Evolutionary conservation across 768 basidiomycete genomes (phyloP).

Genomic region (Pisolithus marmoratus): DNA sequence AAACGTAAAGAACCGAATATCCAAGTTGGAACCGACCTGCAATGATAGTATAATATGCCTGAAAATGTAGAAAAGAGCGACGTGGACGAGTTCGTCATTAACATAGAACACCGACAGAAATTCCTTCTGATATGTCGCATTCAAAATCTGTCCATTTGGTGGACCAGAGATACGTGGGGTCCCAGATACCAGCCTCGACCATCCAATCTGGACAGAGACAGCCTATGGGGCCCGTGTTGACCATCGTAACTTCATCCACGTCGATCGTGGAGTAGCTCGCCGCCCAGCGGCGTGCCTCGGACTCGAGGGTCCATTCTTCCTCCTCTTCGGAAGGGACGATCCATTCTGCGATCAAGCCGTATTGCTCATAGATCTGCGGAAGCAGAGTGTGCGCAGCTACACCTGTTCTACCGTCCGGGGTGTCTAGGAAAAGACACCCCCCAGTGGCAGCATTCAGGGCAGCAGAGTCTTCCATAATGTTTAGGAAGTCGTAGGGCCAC

Average conservation of each 20-base stretch:
- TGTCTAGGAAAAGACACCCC: neutral
- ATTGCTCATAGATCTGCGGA: neutral
- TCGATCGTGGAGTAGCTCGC: neutral
- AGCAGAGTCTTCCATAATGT: neutral
- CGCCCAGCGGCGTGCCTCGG: neutral
- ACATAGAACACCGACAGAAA: too few species aligned
- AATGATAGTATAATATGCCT: too few species aligned
- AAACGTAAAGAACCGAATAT: neutral
- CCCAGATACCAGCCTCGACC: neutral
- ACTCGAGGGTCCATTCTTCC: neutral
- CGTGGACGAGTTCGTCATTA: too few species aligned
- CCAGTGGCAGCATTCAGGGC: neutral
- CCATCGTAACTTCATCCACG: neutral
- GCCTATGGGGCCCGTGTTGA: constrained; percentile 3
- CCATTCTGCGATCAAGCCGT: neutral
- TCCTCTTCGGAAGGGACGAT: neutral
- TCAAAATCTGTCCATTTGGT: too few species aligned
- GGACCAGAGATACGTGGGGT: neutral
- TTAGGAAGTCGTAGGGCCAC: neutral
- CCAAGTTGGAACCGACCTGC: too few species aligned
- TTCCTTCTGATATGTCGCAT: too few species aligned
- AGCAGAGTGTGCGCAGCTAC: neutral
- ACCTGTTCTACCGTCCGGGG: neutral
- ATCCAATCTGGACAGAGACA: constrained; percentile 8
- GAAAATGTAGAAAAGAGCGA: neutral